Evolutionary conservation across 768 basidiomycete species (phyloP), one percentile per base, ranked within the genome.

Genomic region (Porphyrellus cyaneotinctus): DNA sequence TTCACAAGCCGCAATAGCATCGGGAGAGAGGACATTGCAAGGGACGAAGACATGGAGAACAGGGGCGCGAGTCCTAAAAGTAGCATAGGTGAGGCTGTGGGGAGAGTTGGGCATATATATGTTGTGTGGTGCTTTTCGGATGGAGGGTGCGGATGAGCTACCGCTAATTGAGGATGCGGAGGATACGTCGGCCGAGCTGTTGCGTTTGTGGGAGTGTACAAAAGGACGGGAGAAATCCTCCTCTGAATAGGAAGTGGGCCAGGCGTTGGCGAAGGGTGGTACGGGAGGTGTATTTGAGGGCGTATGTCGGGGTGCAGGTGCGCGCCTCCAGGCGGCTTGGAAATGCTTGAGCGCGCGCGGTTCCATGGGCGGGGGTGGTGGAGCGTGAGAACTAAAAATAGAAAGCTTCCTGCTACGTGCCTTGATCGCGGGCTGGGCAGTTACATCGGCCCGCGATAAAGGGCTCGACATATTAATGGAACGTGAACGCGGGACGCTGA

Each of bases 31-130:
- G 4, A 70, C 71, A 1, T 79, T 72, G 58, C 85, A 89, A 2
- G 89, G 89, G 23, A 87, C 82, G 57, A 87, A 92, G 43, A 87
- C 81, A 24, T 86, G 84, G 42, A 86, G 72, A 43, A 91, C 73
- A 2, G 89, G 89, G 5, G 88, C 88, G 13, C 86, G 85, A 5
- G 71, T 72, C 30, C 82, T 79, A 18, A 76, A 82, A 3, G 77
- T 81, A 13, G 87, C 86, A 41, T 78, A 67, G 41, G 63, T 68
- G 35, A 91, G 72, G 57, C 88, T 87, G 61, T 90, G 88, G 22
- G 81, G 80, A 6, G 80, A 72, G 36, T 35, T 59, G 17, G 61
- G 54, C 1, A 39, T 50, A 22, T 49, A 57, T 17, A 57, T 30
- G 14, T 65, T 63, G 20, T 52, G n/a, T 17, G 28, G 43, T 18